Conservation (phyloP, 2,329 filamentous ascomycete genomes). For the Colletotrichum graminicola region DNA sequence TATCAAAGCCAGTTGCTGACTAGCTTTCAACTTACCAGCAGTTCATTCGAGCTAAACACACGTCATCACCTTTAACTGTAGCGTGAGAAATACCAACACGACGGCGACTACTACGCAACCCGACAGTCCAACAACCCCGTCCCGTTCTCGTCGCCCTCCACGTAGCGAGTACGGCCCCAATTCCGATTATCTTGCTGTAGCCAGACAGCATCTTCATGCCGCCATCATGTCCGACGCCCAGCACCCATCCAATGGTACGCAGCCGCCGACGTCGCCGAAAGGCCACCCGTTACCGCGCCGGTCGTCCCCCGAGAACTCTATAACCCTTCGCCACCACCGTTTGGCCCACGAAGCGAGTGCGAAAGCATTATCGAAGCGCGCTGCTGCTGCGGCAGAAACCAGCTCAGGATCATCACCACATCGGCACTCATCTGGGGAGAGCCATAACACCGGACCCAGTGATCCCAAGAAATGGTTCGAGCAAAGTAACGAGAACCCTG, state of each 20-base stretch:
- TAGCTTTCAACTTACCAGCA: not conserved
- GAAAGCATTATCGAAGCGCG: constrained; percentile 40
- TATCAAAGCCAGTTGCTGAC: not conserved
- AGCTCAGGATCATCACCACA: constrained; percentile 44
- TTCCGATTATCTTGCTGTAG: not conserved
- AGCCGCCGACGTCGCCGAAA: constrained; percentile 45
- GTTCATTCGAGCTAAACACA: not conserved
- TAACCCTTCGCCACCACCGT: constrained; percentile 62
- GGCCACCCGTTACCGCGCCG: constrained; percentile 60
- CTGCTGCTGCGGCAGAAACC: constrained; percentile 35
- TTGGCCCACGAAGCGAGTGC: constrained; percentile 57
- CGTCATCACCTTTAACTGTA: not conserved
- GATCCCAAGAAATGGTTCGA: constrained; percentile 69
- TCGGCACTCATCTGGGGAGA: constrained; percentile 63
- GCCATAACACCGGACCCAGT: constrained; percentile 61
- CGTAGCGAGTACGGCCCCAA: not conserved
- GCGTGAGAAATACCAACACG: constrained; percentile 5
- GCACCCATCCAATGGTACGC: constrained; percentile 45
- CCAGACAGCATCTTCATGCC: constrained; percentile 39
- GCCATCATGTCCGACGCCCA: constrained; percentile 49
- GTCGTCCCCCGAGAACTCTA: constrained; percentile 58
- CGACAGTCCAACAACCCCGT: constrained; percentile 6
- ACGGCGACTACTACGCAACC: constrained; percentile 15
- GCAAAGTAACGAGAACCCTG: constrained; percentile 63
- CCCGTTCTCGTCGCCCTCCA: not conserved